Evolutionary conservation across 352 stramenopile genomes (phyloP).

Genomic region (Globisporangium radiosum): DNA sequence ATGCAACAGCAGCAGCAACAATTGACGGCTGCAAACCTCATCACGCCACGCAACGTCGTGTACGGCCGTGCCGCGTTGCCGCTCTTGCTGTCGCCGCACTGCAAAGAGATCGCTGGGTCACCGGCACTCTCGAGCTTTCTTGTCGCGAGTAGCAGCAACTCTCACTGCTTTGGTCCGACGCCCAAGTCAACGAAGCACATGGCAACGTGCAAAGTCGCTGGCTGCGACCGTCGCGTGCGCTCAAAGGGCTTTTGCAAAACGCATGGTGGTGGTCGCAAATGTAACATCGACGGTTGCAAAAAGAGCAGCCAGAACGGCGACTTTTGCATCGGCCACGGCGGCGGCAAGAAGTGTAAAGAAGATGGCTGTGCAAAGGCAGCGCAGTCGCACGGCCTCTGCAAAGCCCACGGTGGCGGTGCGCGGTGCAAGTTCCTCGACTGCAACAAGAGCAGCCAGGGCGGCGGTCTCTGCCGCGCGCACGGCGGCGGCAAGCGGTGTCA

Average conservation of each 20-base stretch:
- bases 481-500: conserved; percentile 79
- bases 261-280: conserved; percentile 75
- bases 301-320: conserved; percentile 85
- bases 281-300: conserved; percentile 80
- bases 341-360: conserved; percentile 84
- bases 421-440: conserved; percentile 81
- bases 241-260: conserved; percentile 86
- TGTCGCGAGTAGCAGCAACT: conserved; percentile 7
- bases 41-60: conserved; percentile 26
- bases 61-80: conserved; percentile 27
- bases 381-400: conserved; percentile 81
- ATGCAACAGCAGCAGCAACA: conserved; percentile 3
- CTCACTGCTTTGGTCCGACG: conserved; percentile 3
- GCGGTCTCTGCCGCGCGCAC: conserved; percentile 68
- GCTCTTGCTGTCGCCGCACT: conserved; percentile 28
- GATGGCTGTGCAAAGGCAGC: conserved; percentile 76
- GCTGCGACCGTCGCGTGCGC: conserved; percentile 55
- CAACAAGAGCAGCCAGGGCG: conserved; percentile 78
- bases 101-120: conserved; percentile 21
- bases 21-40: conserved; percentile 15
- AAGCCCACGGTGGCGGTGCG: conserved; percentile 74
- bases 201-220: conserved; percentile 53
- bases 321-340: conserved; percentile 84
- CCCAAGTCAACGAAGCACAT: conserved; percentile 51
- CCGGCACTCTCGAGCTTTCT: conserved; percentile 26